These are phyloP conservation scores for Aspergillus oerlinghausenensis DNA, from an alignment of 2,329 filamentous ascomycete species.

Conservation along the genomic window DNA sequence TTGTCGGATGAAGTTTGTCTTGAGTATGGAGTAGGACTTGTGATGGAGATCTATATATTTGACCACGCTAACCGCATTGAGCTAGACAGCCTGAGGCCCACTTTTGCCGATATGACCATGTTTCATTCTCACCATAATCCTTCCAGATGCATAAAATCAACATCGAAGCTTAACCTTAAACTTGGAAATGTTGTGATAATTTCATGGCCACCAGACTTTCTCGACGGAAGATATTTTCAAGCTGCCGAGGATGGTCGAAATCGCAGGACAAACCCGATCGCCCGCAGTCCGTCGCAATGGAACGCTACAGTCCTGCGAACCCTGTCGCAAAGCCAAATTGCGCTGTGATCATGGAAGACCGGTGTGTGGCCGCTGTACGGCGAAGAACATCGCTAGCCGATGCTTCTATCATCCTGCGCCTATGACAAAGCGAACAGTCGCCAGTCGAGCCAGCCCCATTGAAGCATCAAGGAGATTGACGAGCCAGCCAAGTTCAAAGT, in stretches of 20 bases:
- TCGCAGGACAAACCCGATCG: slow-evolving; percentile 4
- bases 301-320: slow-evolving; percentile 34
- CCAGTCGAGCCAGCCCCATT: slow-evolving; percentile 8
- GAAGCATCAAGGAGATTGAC: slow-evolving; percentile 13
- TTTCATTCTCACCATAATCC: neutral
- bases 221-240: neutral
- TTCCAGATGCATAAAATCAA: neutral
- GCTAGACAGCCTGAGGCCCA: neutral
- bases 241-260: slow-evolving; percentile 5
- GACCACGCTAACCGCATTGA: neutral
- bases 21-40: neutral
- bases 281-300: slow-evolving; percentile 33
- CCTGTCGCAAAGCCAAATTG: slow-evolving; percentile 35
- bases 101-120: neutral
- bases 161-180: neutral
- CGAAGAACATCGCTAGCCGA: slow-evolving; percentile 25
- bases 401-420: slow-evolving; percentile 38
- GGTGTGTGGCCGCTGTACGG: slow-evolving; percentile 28
- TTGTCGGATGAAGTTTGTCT: too few relatives aligned
- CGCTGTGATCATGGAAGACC: slow-evolving; percentile 34
- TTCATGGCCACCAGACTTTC: neutral
- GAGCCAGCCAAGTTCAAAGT: slow-evolving; percentile 22
- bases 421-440: slow-evolving; percentile 29
- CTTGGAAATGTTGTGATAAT: neutral
- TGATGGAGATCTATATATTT: neutral